Evolutionary conservation across 2,329 filamentous ascomycete species (phyloP), one percentile per base, ranked within the genome.

Genomic region (Aspergillus quadrilineatus): DNA sequence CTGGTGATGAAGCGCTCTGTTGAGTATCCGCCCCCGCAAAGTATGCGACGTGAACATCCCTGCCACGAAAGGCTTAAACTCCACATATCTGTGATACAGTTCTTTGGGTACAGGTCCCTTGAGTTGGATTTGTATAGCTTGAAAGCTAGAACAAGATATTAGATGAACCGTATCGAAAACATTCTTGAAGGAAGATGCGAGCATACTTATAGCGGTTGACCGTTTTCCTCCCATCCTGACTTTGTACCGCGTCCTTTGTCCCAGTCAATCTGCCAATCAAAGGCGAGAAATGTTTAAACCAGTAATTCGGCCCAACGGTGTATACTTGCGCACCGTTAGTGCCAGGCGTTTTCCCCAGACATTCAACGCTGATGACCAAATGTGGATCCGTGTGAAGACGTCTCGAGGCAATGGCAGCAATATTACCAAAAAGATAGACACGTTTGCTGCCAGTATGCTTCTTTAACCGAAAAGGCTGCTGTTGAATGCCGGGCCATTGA

Each of bases 11-110:
- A 97, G 80, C 0, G 90, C 90, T 66, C 88, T 88, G 73, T 94
- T 91, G 17, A 97, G 78, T 45, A 97, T 81, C 60, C 85, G 87
- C 15, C 93, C 93, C 48, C 89, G 83, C 4, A 97, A 66, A 51
- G 92, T 92, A 29, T 84, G 84, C 8, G 85, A 84, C 1, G 86
- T 88, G 75, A 96, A 97, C 86, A 97, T 95, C 61, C 86, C 85
- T 50, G 89, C 90, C 53, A 97, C 89, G 67, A 96, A 90, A 28
- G 92, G 92, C 55, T 86, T 89, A 75, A 97, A 97, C 71, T 96
- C 92, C 56, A 97, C 92, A 68, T 89, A 97, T 63, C 92, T 89
- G 71, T 97, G 92, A 72, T 96, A 96, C 34, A 97, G 79, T 60
- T 86, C 80, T 2, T 85, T 78, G 0, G 93, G 92, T 0, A 94